Conservation (phyloP, 1,139 yeast species). For the Kodamaea sp. region DNA sequence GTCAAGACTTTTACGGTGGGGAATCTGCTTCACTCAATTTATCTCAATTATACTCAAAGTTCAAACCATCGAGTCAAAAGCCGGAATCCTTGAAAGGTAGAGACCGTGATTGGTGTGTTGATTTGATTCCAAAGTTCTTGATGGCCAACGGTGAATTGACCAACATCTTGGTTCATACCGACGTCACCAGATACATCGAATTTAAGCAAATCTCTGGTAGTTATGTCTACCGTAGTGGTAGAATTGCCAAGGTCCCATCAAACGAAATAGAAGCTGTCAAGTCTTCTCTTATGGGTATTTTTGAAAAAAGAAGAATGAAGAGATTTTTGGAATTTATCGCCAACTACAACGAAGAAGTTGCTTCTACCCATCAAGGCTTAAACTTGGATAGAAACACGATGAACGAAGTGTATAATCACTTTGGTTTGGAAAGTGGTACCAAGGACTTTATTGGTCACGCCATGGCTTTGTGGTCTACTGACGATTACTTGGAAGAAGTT, state of each 20-base stretch:
- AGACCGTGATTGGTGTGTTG: conserved; percentile 97
- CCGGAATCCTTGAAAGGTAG: conserved; percentile 77
- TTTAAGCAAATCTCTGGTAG: conserved; percentile 95
- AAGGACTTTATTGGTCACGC: conserved; percentile 97
- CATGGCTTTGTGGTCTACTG: conserved; percentile 96
- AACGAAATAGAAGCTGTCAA: conserved; percentile 87
- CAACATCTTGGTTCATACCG: conserved; percentile 90
- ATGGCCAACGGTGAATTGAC: conserved; percentile 99
- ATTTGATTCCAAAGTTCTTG: conserved; percentile 90
- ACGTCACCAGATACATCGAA: conserved; percentile 92
- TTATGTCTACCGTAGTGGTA: conserved; percentile 86
- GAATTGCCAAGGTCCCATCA: conserved; percentile 93
- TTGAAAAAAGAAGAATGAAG: conserved; percentile 95
- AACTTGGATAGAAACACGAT: conserved; percentile 85
- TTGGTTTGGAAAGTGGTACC: conserved; percentile 89
- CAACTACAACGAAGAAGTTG: conserved; percentile 72
- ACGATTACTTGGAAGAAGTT: conserved; percentile 81
- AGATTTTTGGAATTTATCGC: conserved; percentile 85
- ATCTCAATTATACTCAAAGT: conserved; percentile 61
- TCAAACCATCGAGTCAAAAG: conserved; percentile 64
- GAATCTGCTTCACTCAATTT: conserved; percentile 66
- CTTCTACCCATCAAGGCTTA: conserved; percentile 79
- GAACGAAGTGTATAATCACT: conserved; percentile 86
- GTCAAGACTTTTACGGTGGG: conserved; percentile 95
- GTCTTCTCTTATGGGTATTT: conserved; percentile 91